phyloP scores from a whole-genome alignment of 495 filamentous ascomycete species.

The Achaetomiella virescens region DNA sequence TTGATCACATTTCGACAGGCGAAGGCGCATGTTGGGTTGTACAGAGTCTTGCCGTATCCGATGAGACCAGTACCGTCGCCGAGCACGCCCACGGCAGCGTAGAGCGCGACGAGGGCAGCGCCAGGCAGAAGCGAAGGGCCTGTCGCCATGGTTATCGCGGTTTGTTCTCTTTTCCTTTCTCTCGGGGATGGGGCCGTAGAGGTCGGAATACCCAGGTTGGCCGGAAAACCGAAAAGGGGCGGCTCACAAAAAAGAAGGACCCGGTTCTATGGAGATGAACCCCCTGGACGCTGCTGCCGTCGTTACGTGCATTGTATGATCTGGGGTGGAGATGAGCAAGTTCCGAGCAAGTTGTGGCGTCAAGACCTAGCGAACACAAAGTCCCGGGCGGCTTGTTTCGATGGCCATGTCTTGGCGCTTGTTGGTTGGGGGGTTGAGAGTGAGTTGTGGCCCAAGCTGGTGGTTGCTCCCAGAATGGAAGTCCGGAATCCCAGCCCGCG shows the following conservation, averaged over 20 bases:
- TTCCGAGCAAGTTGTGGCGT: not conserved
- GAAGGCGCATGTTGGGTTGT: constrained; percentile 19
- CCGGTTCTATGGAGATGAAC: not conserved
- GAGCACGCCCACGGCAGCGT: constrained; percentile 2
- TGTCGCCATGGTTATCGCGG: not conserved
- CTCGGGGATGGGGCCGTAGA: too few species aligned
- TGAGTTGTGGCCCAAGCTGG: too few species aligned
- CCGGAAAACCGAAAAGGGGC: too few species aligned
- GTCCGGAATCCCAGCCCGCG: too few species aligned
- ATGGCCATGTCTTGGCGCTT: not conserved
- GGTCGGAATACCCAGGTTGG: too few species aligned
- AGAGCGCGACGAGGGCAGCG: constrained; percentile 2
- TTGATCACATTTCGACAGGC: constrained; percentile 16
- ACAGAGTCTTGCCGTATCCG: constrained; percentile 17
- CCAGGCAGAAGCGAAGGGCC: not conserved
- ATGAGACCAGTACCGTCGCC: constrained; percentile 17
- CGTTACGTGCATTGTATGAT: too few species aligned
- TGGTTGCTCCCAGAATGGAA: too few species aligned
- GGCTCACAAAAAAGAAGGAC: too few species aligned
- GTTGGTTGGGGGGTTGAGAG: too few species aligned
- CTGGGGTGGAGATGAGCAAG: not conserved
- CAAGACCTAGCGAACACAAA: not conserved
- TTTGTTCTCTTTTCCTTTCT: not conserved
- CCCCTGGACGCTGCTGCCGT: too few species aligned
- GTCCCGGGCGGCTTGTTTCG: not conserved